Base-by-base conservation (phyloP, 352 stramenopile species). In the Pythium angustatum region DNA sequence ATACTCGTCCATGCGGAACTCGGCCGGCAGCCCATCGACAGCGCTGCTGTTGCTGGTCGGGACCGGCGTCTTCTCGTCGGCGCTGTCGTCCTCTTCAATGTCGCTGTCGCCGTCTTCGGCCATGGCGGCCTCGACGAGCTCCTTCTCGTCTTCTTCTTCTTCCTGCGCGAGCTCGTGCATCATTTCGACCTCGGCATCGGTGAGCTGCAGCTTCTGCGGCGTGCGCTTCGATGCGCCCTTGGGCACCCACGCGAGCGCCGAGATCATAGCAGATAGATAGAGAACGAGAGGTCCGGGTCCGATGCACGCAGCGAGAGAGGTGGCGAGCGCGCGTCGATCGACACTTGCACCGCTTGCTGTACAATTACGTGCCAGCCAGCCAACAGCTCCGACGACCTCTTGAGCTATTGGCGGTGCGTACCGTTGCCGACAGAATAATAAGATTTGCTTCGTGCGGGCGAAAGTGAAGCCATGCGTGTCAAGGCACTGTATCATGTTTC, bases 1-100 rank as follows among this genome's bases (percentile, higher is more conserved):
- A 70, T 96, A 94, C 51, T 96, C 81, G 62, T 96, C 85, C 85
- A 94, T 94, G 66, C 89, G 88, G 71, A 96, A 93, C 34, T 67
- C 80, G 11, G 77, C 58, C 11, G 87, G 83, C 60, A 92, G 68
- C 49, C 70, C 72, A 49, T 83, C 73, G 19, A 71, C 67, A 12
- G 76, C 72, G n/a, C 31, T 49, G 56, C 44, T 65, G 43, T 19
- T 36, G 10, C 41, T 65, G 50, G 21, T 33, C 57, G 53, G 68
- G 43, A 47, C 14, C 19, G 40, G 48, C 2, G 28, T 15, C 10
- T 70, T 34, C 5, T 87, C 79, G 19, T 74, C 77, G 1, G 71
- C 73, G 6, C 47, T 60, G 14, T 72, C 62, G 22, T 67, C 71
- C 14, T 81, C 77, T 21, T 78, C 75, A 3, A 65, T 71, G 26